These are phyloP conservation scores for Russula earlei DNA, from an alignment of 768 basidiomycete genomes.

Conservation along the genomic window DNA sequence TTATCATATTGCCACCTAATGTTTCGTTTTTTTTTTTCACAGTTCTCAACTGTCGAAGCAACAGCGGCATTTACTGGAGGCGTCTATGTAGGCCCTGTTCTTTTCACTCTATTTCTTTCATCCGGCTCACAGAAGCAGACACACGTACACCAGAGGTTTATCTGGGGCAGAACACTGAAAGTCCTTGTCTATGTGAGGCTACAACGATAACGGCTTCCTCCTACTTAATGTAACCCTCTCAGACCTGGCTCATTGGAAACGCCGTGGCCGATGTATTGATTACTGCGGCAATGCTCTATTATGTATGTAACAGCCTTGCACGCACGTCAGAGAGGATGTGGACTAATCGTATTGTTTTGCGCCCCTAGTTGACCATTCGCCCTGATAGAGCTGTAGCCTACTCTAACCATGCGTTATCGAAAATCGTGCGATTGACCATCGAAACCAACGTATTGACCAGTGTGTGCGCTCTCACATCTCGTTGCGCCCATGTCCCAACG, in stretches of 20 bases:
- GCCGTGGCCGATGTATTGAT: background rate
- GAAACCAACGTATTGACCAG: slow-evolving; percentile 5
- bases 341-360: background rate
- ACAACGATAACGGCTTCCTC: too few species aligned
- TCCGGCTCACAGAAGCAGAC: background rate
- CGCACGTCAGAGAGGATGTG: background rate
- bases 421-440: slow-evolving; percentile 3
- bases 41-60: background rate
- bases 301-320: background rate
- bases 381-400: background rate
- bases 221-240: background rate
- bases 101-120: too few species aligned
- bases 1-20: background rate
- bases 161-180: background rate
- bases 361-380: background rate
- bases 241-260: slow-evolving; percentile 9
- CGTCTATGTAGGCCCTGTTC: background rate
- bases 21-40: background rate
- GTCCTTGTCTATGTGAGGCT: background rate
- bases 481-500: background rate
- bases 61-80: background rate
- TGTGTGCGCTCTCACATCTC: background rate
- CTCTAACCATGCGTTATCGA: background rate
- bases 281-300: background rate
- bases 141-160: background rate